These are phyloP conservation scores for Pisolithus marmoratus DNA, from an alignment of 768 basidiomycete genomes.

Conservation along the genomic window DNA sequence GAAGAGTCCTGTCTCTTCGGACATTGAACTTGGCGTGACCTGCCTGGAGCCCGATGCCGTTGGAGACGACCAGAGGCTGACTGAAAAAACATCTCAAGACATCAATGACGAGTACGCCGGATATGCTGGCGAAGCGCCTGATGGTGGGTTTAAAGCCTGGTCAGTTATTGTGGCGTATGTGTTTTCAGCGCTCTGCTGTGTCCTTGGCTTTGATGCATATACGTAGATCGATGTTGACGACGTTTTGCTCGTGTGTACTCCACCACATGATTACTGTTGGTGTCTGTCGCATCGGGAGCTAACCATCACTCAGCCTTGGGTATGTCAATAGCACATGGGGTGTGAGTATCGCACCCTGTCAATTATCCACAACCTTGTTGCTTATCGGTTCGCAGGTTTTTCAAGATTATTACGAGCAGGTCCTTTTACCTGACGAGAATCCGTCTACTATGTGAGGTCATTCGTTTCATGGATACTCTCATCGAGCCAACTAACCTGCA, in stretches of 20 bases:
- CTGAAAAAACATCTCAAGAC: background rate
- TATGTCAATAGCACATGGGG: constrained; percentile 68
- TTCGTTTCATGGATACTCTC: background rate
- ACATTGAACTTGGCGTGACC: no score
- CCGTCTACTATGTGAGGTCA: constrained; percentile 58
- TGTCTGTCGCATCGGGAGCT: background rate
- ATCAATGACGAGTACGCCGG: constrained; percentile 11
- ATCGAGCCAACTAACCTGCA: background rate
- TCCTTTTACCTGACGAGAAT: constrained; percentile 40
- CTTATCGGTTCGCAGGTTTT: constrained; percentile 43
- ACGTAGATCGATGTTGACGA: constrained; percentile 18
- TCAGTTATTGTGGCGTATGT: constrained; percentile 25
- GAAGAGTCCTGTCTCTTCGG: no score
- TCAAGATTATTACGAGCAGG: constrained; percentile 64
- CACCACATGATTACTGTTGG: no score
- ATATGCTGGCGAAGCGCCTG: constrained; percentile 19
- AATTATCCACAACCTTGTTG: background rate
- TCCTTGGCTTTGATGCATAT: background rate
- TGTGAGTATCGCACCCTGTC: constrained; percentile 33
- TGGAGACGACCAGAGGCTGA: constrained; percentile 2
- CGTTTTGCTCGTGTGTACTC: constrained; percentile 35
- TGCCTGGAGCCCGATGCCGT: no score
- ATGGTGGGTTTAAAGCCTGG: constrained; percentile 28
- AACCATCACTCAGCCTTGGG: constrained; percentile 43
- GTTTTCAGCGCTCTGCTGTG: no score